These are phyloP conservation scores for Pyrenochaeta sp. DNA, from an alignment of 2,329 filamentous ascomycete genomes.

Conservation along the genomic window DNA sequence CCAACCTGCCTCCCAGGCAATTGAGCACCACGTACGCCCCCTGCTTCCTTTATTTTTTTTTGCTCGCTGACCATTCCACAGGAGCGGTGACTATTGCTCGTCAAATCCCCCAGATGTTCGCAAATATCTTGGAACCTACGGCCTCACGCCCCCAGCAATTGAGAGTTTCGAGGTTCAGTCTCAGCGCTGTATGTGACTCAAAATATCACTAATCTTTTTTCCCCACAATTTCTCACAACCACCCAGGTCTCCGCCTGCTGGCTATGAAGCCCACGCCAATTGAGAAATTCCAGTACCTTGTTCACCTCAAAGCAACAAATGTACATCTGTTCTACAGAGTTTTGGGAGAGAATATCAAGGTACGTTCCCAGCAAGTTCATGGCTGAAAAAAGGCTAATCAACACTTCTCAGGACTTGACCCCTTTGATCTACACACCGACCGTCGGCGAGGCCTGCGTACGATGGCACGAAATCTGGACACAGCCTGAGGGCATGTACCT, in stretches of 20 bases:
- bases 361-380: conserved; percentile 31
- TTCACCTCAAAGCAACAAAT: conserved; percentile 76
- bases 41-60: neutral
- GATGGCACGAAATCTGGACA: conserved; percentile 95
- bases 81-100: conserved; percentile 58
- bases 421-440: conserved; percentile 87
- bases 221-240: conserved; percentile 49
- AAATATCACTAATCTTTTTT: conserved; percentile 31
- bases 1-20: conserved; percentile 45
- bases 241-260: conserved; percentile 75
- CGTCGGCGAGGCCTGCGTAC: conserved; percentile 94
- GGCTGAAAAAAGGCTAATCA: too few relatives aligned
- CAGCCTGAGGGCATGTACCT: conserved; percentile 95
- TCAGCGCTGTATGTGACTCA: conserved; percentile 54
- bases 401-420: conserved; percentile 69
- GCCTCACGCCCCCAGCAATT: conserved; percentile 59
- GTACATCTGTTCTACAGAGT: conserved; percentile 82
- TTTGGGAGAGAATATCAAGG: conserved; percentile 75
- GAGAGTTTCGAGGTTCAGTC: conserved; percentile 60
- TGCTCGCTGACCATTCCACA: conserved; percentile 29
- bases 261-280: conserved; percentile 72
- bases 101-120: conserved; percentile 58
- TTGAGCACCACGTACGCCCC: conserved; percentile 47
- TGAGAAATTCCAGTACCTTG: conserved; percentile 86
- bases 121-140: conserved; percentile 60